Conservation (phyloP, 192 early-diverging fungal species). For the Phycomyces nitens region DNA sequence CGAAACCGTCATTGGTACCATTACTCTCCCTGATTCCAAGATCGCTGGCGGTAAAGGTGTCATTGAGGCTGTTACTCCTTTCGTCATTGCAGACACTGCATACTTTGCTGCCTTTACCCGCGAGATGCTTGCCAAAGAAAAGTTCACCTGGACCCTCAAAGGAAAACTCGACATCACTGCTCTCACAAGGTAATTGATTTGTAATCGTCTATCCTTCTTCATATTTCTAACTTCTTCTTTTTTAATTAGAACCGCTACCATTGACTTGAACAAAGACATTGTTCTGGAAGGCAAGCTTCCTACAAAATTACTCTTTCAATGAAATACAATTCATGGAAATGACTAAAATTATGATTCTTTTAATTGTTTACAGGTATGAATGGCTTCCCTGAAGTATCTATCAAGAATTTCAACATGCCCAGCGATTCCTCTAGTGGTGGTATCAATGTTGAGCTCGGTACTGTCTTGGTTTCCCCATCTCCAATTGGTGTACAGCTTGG, state of each 20-base stretch:
- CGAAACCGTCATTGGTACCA: constrained; percentile 34
- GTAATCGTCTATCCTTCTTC: too few relatives aligned
- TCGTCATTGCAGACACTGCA: constrained; percentile 37
- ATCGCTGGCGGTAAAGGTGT: constrained; percentile 46
- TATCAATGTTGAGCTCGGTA: constrained; percentile 49
- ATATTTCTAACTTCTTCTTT: constrained; percentile 4
- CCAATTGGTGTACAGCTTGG: constrained; percentile 52
- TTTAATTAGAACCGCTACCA: constrained; percentile 38
- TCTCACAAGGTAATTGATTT: constrained; percentile 13
- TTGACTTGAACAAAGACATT: constrained; percentile 48
- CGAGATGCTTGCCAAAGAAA: constrained; percentile 43
- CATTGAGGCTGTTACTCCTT: constrained; percentile 26
- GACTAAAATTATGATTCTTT: too few relatives aligned
- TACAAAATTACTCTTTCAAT: too few relatives aligned
- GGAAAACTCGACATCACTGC: constrained; percentile 29
- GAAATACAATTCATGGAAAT: too few relatives aligned
- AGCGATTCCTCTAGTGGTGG: constrained; percentile 49
- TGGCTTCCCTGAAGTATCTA: constrained; percentile 47
- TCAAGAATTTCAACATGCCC: constrained; percentile 49
- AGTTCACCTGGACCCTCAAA: constrained; percentile 28
- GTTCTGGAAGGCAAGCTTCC: constrained; percentile 34
- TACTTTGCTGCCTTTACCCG: constrained; percentile 44
- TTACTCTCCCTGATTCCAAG: constrained; percentile 35
- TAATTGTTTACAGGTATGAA: constrained; percentile 40
- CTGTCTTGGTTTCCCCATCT: constrained; percentile 47